These are phyloP conservation scores for Pythium aquatile DNA, from an alignment of 352 stramenopile species.

Conservation along the genomic window DNA sequence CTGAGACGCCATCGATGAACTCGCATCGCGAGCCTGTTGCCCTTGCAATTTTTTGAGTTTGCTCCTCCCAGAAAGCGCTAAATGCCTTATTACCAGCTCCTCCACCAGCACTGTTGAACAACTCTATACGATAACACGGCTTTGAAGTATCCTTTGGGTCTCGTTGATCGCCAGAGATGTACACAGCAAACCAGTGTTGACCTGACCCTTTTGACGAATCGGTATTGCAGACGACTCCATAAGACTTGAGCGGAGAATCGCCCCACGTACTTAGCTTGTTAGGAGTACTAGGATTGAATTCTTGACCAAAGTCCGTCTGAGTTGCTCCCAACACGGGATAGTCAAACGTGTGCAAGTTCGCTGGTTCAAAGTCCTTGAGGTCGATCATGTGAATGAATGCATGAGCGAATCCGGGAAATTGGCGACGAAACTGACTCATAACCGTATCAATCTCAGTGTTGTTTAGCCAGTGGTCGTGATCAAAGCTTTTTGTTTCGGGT, in stretches of 20 bases:
- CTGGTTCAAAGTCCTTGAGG: not conserved
- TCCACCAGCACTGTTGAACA: not conserved
- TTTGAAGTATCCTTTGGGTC: conserved; percentile 3
- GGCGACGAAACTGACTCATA: not conserved
- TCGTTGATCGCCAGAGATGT: not conserved
- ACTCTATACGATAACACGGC: not conserved
- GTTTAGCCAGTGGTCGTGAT: conserved; percentile 7
- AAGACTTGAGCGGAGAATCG: not conserved
- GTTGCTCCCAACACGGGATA: not conserved
- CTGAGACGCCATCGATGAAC: not conserved
- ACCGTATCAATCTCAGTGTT: conserved; percentile 10
- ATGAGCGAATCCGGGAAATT: conserved; percentile 4
- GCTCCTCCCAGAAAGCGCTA: not conserved
- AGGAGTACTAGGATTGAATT: not conserved
- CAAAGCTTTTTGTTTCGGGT: conserved; percentile 1
- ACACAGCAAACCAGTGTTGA: conserved; percentile 1
- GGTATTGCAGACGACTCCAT: conserved; percentile 1
- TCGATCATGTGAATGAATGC: conserved; percentile 7
- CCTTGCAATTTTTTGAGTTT: not conserved
- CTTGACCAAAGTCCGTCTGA: not conserved
- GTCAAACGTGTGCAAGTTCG: not conserved
- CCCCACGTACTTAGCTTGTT: not conserved
- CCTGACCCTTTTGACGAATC: conserved; percentile 2
- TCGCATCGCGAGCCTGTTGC: not conserved
- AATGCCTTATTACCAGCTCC: not conserved